Evolutionary conservation across 2,329 filamentous ascomycete genomes (phyloP).

Genomic region (Trichoderma semiorbis): DNA sequence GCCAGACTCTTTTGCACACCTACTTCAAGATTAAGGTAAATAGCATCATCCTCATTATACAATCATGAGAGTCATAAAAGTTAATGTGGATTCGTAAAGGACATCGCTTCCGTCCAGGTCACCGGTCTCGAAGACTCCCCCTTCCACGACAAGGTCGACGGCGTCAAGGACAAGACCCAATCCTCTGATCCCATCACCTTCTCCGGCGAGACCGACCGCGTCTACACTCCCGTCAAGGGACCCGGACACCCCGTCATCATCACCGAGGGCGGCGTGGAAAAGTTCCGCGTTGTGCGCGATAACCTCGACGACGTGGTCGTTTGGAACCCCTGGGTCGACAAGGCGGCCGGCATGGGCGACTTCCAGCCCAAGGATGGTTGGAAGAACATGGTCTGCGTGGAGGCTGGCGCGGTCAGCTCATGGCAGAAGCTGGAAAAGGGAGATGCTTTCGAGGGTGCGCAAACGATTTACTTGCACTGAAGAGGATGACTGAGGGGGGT

Average conservation of each 20-base stretch:
- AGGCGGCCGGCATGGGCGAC: slow-evolving; percentile 76
- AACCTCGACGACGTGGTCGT: slow-evolving; percentile 85
- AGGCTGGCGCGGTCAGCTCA: slow-evolving; percentile 77
- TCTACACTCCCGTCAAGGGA: slow-evolving; percentile 71
- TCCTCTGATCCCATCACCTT: slow-evolving; percentile 63
- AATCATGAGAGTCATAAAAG: neutral
- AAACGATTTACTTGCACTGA: slow-evolving; percentile 45
- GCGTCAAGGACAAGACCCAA: slow-evolving; percentile 61
- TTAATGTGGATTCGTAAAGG: slow-evolving; percentile 46
- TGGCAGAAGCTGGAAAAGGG: slow-evolving; percentile 86
- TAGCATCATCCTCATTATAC: neutral
- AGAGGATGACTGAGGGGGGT: neutral
- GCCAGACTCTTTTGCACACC: slow-evolving; percentile 86
- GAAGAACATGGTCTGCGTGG: slow-evolving; percentile 91
- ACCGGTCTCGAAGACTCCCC: slow-evolving; percentile 71
- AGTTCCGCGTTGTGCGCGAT: slow-evolving; percentile 75
- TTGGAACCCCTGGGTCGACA: slow-evolving; percentile 95
- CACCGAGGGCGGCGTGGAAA: slow-evolving; percentile 57
- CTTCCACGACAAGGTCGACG: slow-evolving; percentile 82
- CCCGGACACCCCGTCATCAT: slow-evolving; percentile 59
- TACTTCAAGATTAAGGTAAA: slow-evolving; percentile 78
- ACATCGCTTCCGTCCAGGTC: slow-evolving; percentile 71
- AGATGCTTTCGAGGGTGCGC: slow-evolving; percentile 61
- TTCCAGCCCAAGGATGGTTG: slow-evolving; percentile 87
- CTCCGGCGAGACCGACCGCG: slow-evolving; percentile 76